phyloP scores from a whole-genome alignment of 345 rosid genomes.

The Murraya koenigii region DNA sequence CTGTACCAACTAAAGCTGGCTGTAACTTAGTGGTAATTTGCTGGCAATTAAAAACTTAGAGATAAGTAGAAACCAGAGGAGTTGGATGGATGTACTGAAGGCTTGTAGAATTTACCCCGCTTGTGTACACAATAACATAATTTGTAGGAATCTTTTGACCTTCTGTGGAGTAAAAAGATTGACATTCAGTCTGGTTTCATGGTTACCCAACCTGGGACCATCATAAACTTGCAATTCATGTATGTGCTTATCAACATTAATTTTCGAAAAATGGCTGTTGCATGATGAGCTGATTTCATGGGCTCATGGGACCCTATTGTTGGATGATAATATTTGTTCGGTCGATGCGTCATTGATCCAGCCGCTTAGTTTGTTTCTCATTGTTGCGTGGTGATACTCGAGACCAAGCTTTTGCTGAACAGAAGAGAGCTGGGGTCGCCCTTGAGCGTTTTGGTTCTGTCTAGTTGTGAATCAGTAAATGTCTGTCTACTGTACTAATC shows the following conservation, averaged over 20 bases:
- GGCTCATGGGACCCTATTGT: not conserved
- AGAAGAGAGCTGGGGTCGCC: not conserved
- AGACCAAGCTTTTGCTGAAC: not conserved
- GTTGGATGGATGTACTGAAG: conserved; percentile 8
- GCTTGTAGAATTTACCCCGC: conserved; percentile 13
- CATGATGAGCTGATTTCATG: not conserved
- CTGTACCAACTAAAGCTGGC: conserved; percentile 20
- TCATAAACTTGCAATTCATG: not conserved
- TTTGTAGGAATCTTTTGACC: conserved; percentile 22
- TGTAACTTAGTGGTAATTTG: conserved; percentile 26
- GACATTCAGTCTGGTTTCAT: not conserved
- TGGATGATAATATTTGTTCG: not conserved
- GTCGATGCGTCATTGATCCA: not conserved
- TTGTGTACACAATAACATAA: conserved; percentile 24
- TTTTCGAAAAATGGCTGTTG: not conserved
- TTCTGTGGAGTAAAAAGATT: not conserved
- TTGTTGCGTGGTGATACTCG: not conserved
- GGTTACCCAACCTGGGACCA: not conserved
- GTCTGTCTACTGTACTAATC: not conserved
- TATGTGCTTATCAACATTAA: not conserved
- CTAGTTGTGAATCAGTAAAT: not conserved
- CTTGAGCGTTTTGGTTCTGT: not conserved
- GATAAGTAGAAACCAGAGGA: conserved; percentile 22
- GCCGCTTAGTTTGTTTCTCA: not conserved
- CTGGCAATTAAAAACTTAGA: conserved; percentile 18